Evolutionary conservation across 2,329 filamentous ascomycete genomes (phyloP), one percentile per base, ranked within the genome.

Genomic region (Sporothrix dimorphospora): DNA sequence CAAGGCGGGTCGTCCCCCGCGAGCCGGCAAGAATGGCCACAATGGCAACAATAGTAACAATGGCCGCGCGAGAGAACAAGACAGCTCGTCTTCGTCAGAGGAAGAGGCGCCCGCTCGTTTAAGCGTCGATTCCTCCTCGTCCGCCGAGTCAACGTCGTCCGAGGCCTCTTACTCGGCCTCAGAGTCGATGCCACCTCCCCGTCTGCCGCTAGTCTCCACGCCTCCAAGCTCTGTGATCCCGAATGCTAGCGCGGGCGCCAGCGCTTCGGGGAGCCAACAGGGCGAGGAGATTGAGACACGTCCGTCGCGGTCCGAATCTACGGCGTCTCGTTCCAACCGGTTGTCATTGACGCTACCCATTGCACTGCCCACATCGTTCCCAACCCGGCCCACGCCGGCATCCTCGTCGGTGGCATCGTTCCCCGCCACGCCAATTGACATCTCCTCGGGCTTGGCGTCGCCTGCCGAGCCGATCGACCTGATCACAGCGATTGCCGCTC

Each of bases 401-500:
- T 83, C 85, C 0, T 80, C 84, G 1, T 78, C 82, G 1, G 71
- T 75, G 16, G 70, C 75, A 1, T 85, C 85, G 0, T 81, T 85
- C 34, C 87, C 87, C 2, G 82, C 84, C 12, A 88, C 88, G 1
- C 86, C 88, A 1, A 77, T 81, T 55, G 84, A 88, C 63, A 27
- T 72, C 5, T 81, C 81, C 2, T 81, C 84, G 0, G 79, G 77
- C 8, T 71, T 83, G 38, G 77, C 80, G 53, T 84, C 84, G 1
- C 86, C 86, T 1, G 81, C 83, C 49, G 89, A 91, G 74, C 84
- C 88, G 69, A 87, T 86, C 77, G 86, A 90, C 68, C 92, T 98
- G 77, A 90, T 99, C 75, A 94, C 94, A 74, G 92, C 94, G 72
- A 92, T 99, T 77, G 96, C 96, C 59, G 91, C 93, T 16, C 94